phyloP scores from a whole-genome alignment of 495 filamentous ascomycete species.

The Penicillium dipodomyicola region DNA sequence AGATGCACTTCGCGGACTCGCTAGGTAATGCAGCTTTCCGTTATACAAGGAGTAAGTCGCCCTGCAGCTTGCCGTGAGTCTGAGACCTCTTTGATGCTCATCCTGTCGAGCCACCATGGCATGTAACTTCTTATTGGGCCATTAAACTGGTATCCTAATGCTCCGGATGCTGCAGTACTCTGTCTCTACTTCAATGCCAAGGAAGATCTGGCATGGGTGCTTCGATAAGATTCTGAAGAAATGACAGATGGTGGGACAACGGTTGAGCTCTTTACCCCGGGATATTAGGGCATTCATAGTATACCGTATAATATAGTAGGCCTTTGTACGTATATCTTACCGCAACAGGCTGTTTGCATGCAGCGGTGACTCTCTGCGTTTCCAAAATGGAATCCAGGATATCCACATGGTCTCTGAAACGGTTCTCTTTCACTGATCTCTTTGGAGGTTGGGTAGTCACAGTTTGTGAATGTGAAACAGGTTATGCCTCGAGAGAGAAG shows the following conservation, averaged over 20 bases:
- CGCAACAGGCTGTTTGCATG: constrained; percentile 36
- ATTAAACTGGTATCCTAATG: constrained; percentile 24
- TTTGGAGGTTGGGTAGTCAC: constrained; percentile 34
- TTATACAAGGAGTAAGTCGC: constrained; percentile 31
- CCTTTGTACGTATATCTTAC: constrained; percentile 22
- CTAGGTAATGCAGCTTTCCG: constrained; percentile 29
- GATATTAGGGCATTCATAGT: neutral
- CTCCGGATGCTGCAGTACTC: constrained; percentile 28
- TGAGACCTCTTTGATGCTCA: constrained; percentile 38
- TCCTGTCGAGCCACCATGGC: constrained; percentile 25
- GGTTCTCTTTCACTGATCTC: constrained; percentile 20
- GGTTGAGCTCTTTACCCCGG: neutral
- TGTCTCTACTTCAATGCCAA: constrained; percentile 19
- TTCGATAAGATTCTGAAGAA: constrained; percentile 3
- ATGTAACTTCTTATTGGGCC: constrained; percentile 17
- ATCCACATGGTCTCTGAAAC: constrained; percentile 51
- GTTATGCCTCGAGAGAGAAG: constrained; percentile 35
- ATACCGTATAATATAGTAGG: neutral
- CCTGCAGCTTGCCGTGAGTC: constrained; percentile 42
- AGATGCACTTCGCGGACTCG: constrained; percentile 21
- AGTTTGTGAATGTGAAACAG: constrained; percentile 35
- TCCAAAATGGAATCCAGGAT: constrained; percentile 39
- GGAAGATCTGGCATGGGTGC: constrained; percentile 16
- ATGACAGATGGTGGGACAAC: constrained; percentile 4
- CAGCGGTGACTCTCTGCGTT: constrained; percentile 10